phyloP scores from a whole-genome alignment of 169 alveolate genomes.

The Plasmodium reichenowi region DNA sequence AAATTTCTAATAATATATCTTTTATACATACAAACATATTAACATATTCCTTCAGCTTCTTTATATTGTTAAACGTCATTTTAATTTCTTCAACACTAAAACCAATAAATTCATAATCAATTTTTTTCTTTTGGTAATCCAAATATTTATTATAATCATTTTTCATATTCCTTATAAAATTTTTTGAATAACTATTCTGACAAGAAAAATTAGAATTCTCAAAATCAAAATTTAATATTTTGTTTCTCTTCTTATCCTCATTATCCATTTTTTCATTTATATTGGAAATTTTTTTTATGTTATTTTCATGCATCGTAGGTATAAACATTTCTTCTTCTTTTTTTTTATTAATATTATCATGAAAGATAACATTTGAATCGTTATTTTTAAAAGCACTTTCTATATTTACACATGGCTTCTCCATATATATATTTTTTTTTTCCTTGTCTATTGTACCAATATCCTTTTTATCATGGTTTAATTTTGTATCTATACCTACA shows the following conservation, averaged over 20 bases:
- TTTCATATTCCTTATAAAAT: slow-evolving; percentile 60
- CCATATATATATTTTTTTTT: neutral
- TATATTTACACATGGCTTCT: neutral
- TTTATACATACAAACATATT: slow-evolving; percentile 74
- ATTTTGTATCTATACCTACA: no score
- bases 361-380: neutral
- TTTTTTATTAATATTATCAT: neutral
- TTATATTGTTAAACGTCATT: slow-evolving; percentile 58
- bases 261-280: neutral
- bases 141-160: slow-evolving; percentile 38
- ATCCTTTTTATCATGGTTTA: neutral
- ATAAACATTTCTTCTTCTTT: neutral
- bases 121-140: slow-evolving; percentile 62
- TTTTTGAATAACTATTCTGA: slow-evolving; percentile 60
- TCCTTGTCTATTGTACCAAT: neutral
- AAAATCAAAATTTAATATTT: slow-evolving; percentile 40
- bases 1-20: slow-evolving; percentile 71
- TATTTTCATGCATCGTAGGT: no score
- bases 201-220: slow-evolving; percentile 48
- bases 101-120: slow-evolving; percentile 71
- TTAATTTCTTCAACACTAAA: slow-evolving; percentile 68
- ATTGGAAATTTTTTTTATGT: neutral
- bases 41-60: slow-evolving; percentile 72
- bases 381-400: neutral
- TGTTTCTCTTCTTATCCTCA: neutral